These are phyloP conservation scores for Alternaria postmessia DNA, from an alignment of 2,329 filamentous ascomycete species.

Conservation along the genomic window DNA sequence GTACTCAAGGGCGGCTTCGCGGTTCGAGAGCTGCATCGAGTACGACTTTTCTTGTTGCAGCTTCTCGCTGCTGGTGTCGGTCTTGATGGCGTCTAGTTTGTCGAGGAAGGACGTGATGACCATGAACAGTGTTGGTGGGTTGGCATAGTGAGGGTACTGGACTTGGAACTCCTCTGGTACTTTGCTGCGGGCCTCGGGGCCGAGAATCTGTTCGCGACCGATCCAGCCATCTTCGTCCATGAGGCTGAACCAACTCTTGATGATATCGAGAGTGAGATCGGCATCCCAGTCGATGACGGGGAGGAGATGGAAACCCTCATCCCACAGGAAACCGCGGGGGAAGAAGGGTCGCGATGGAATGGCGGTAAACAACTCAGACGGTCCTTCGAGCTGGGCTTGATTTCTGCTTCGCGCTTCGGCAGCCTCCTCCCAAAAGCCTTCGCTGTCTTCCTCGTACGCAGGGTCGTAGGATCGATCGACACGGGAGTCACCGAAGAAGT, in stretches of 20 bases:
- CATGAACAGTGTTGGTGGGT: constrained; percentile 93
- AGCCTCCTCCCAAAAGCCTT: constrained; percentile 94
- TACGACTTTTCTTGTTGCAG: constrained; percentile 55
- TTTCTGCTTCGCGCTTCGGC: constrained; percentile 77
- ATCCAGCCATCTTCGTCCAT: constrained; percentile 99
- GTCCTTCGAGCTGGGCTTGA: constrained; percentile 75
- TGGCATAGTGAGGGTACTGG: constrained; percentile 97
- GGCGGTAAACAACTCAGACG: constrained; percentile 87
- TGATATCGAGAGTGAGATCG: constrained; percentile 81
- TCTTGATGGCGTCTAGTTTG: constrained; percentile 67
- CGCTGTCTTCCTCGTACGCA: constrained; percentile 93
- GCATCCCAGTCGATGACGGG: constrained; percentile 94
- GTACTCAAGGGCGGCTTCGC: constrained; percentile 73
- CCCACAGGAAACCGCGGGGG: constrained; percentile 95
- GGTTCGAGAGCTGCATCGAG: constrained; percentile 72
- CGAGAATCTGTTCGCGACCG: constrained; percentile 92
- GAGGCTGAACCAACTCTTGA: constrained; percentile 93
- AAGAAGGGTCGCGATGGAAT: constrained; percentile 96
- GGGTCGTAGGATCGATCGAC: constrained; percentile 91
- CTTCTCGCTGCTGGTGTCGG: constrained; percentile 45
- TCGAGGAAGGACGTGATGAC: constrained; percentile 85
- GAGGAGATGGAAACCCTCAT: constrained; percentile 94
- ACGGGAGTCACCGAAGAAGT: constrained; percentile 88
- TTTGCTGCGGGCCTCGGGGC: constrained; percentile 89
- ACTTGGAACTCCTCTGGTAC: constrained; percentile 92